Conservation (phyloP, 768 basidiomycete species). For the Russula virescens region DNA sequence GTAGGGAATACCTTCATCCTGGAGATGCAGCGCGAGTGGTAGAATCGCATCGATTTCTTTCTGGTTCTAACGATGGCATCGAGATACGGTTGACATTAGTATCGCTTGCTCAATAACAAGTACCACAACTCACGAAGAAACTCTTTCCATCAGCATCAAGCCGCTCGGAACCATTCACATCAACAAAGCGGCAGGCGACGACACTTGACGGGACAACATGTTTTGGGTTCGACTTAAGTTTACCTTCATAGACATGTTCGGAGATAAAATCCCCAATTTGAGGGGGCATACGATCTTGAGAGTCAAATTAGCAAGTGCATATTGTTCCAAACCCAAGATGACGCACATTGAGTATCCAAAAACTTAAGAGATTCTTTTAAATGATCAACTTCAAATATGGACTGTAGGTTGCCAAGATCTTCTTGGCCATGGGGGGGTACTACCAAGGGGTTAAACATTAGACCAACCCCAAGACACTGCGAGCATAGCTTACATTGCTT, state of each 20-base stretch:
- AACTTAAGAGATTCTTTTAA: slow-evolving; percentile 46
- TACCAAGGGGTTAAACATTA: slow-evolving; percentile 28
- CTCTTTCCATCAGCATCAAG: slow-evolving; percentile 5
- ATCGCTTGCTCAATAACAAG: not conserved
- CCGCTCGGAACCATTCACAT: slow-evolving; percentile 43
- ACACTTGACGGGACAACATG: slow-evolving; percentile 44
- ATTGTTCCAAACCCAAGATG: slow-evolving; percentile 8
- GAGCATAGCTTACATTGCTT: slow-evolving; percentile 35
- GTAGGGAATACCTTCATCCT: slow-evolving; percentile 44
- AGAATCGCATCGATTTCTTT: slow-evolving; percentile 53
- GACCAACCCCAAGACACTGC: not conserved
- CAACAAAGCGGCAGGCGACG: slow-evolving; percentile 59
- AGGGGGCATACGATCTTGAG: slow-evolving; percentile 78
- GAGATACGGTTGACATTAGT: not conserved
- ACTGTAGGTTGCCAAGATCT: slow-evolving; percentile 55
- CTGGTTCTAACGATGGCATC: slow-evolving; percentile 45
- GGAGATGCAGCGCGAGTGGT: slow-evolving; percentile 51
- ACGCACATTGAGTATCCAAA: slow-evolving; percentile 69
- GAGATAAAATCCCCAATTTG: slow-evolving; percentile 75
- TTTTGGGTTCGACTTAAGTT: slow-evolving; percentile 48
- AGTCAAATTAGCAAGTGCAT: slow-evolving; percentile 14
- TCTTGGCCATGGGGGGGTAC: slow-evolving; percentile 81
- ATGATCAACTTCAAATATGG: slow-evolving; percentile 73
- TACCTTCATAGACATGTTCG: slow-evolving; percentile 51
- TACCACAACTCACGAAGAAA: not conserved